Evolutionary conservation across 352 stramenopile species (phyloP).

Genomic region (Paralagenidium karlingii): DNA sequence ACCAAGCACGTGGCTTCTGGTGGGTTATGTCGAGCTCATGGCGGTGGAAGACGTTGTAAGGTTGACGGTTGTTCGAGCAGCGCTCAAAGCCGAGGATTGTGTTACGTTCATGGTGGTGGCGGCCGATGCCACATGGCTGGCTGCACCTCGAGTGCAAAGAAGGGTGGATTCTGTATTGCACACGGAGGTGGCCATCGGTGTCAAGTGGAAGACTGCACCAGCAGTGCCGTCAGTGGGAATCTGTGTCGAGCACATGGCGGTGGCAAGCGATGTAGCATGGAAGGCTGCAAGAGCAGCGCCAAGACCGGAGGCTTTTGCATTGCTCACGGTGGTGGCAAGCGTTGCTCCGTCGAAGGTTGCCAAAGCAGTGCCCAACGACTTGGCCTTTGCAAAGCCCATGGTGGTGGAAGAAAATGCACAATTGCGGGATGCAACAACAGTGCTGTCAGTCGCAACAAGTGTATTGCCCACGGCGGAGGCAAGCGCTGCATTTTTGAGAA

Average conservation of each 20-base stretch:
- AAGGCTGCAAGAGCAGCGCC: conserved; percentile 60
- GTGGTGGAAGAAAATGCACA: conserved; percentile 64
- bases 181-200: conserved; percentile 77
- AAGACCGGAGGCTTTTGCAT: conserved; percentile 80
- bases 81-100: conserved; percentile 67
- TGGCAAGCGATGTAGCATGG: conserved; percentile 57
- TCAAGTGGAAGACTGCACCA: conserved; percentile 52
- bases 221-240: conserved; percentile 63
- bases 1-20: conserved; percentile 66
- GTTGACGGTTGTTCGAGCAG: conserved; percentile 63
- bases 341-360: conserved; percentile 55
- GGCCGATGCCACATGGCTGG: conserved; percentile 57
- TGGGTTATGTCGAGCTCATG: conserved; percentile 70
- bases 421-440: conserved; percentile 52
- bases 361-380: conserved; percentile 70
- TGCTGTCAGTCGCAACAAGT: conserved; percentile 72
- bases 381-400: conserved; percentile 76
- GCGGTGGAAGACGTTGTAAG: conserved; percentile 66
- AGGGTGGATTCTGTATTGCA: conserved; percentile 72
- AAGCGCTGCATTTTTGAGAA: conserved; percentile 65
- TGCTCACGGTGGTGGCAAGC: conserved; percentile 70
- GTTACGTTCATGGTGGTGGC: conserved; percentile 73
- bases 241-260: conserved; percentile 74
- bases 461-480: conserved; percentile 70
- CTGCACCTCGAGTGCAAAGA: conserved; percentile 75